Evolutionary conservation across 208 protist species (phyloP).

Genomic region (Polymyxa betae): DNA sequence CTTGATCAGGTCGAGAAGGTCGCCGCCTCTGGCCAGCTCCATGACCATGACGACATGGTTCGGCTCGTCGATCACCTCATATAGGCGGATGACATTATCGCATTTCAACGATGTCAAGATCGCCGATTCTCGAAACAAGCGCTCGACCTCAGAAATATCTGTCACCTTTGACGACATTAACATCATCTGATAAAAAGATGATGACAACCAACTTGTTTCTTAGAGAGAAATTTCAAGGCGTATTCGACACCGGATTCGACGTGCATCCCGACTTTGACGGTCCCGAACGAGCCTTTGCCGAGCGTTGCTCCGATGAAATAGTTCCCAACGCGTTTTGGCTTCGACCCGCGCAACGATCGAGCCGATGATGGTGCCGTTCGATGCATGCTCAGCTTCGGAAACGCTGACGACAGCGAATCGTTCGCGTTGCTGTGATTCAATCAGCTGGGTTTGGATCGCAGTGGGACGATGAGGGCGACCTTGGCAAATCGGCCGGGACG

Average conservation of each 20-base stretch:
- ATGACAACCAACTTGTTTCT: background rate
- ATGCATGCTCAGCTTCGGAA: too few species aligned
- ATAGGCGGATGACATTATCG: constrained; percentile 31
- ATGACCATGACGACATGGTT: constrained; percentile 46
- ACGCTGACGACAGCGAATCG: too few species aligned
- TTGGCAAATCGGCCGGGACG: too few species aligned
- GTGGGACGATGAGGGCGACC: too few species aligned
- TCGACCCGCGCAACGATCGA: background rate
- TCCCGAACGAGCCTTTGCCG: constrained; percentile 47
- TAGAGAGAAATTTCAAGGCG: constrained; percentile 50
- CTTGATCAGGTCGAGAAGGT: constrained; percentile 56
- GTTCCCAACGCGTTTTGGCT: constrained; percentile 18
- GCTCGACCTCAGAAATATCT: constrained; percentile 28
- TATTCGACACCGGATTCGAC: background rate
- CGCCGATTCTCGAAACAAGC: constrained; percentile 39
- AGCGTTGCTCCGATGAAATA: constrained; percentile 6
- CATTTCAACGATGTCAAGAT: constrained; percentile 54
- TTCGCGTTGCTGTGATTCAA: too few species aligned
- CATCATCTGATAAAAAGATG: background rate
- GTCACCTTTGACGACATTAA: background rate
- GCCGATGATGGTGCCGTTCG: too few species aligned
- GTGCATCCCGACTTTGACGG: constrained; percentile 41
- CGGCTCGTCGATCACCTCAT: constrained; percentile 34
- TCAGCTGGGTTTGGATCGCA: too few species aligned
- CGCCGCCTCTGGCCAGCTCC: constrained; percentile 57